Percentiles rank a stretch among this genome's conserved stretches.
These are phyloP conservation scores for Apiospora malaysiana DNA, from an alignment of 2,329 filamentous ascomycete species.

Conservation along the genomic window DNA sequence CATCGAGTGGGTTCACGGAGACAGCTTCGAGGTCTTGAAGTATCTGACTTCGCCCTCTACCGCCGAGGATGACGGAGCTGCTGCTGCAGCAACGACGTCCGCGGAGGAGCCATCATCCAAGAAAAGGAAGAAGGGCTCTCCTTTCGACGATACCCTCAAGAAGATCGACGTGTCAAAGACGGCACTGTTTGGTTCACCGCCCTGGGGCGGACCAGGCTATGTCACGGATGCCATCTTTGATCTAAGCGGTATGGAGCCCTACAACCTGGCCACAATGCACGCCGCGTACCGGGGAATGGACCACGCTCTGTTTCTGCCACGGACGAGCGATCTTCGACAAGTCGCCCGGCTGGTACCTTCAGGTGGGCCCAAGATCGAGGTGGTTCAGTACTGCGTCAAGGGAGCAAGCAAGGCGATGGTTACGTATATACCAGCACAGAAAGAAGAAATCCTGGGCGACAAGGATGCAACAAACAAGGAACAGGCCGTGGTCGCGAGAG, in stretches of 20 bases:
- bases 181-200: constrained; percentile 63
- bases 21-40: constrained; percentile 80
- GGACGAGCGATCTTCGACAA: constrained; percentile 83
- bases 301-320: constrained; percentile 80
- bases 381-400: constrained; percentile 90
- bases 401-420: constrained; percentile 85
- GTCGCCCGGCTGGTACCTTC: constrained; percentile 64
- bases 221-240: constrained; percentile 75
- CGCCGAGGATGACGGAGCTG: constrained; percentile 23
- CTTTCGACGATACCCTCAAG: constrained; percentile 36
- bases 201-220: constrained; percentile 66
- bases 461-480: not conserved
- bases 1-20: constrained; percentile 86
- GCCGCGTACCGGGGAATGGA: constrained; percentile 64
- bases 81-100: not conserved
- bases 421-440: constrained; percentile 60
- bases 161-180: constrained; percentile 49
- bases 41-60: constrained; percentile 41
- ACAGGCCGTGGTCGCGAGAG: not conserved
- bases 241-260: constrained; percentile 85
- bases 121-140: constrained; percentile 37
- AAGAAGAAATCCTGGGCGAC: not conserved
- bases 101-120: not conserved
- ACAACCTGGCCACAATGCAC: constrained; percentile 70
- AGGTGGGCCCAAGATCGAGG: constrained; percentile 61